Base-by-base conservation (phyloP, 129 eudicot species). In the Erigeron canadensis region DNA sequence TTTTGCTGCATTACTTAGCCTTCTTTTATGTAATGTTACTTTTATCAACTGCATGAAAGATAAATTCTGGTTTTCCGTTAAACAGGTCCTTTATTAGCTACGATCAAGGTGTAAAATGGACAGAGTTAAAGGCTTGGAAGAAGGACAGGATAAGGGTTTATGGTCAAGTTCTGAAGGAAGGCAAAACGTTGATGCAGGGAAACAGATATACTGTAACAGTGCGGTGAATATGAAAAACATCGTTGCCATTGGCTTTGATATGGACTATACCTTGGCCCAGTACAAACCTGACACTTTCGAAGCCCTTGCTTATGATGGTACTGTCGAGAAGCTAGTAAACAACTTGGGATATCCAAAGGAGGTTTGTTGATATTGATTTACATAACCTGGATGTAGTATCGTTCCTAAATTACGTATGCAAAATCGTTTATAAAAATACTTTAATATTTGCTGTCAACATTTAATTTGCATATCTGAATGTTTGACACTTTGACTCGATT, bases 211-310 rank as follows among this genome's bases (percentile, higher is more conserved):
- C 76, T 94, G 96, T 54, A 93, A 93, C 67, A 89, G 98, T 74
- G 89, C 96, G 41, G 79, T 93, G 44, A 89, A 89, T 79, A 89
- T 93, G 96, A 85, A 83, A 67, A 77, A 73, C 62, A 89, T 89
- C 45, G 96, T 86, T 73, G 99, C 99, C 65, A 93, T 89, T n/a
- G 98, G 96, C 22, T 89, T 93, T 51, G 98, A 93, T 63, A 92
- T 92, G 98, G 98, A 92, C 63, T 89, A 92, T 46, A 92, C 98
- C 9, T 70, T 94, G 73, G 98, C 98, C 37, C 98, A 94, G 38
- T 94, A 94, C 78, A 94, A 85, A 54, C 84, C 97, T 15, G 96
- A 94, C 21, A 94, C 98, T 21, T 94, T 94, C 68, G 98, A 94
- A 71, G 82, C 98, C 13, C 98, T 94, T 85, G 98, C 98, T 18